Conservation (phyloP, 2,329 filamentous ascomycete genomes). For the Diaporthe aspalathi region DNA sequence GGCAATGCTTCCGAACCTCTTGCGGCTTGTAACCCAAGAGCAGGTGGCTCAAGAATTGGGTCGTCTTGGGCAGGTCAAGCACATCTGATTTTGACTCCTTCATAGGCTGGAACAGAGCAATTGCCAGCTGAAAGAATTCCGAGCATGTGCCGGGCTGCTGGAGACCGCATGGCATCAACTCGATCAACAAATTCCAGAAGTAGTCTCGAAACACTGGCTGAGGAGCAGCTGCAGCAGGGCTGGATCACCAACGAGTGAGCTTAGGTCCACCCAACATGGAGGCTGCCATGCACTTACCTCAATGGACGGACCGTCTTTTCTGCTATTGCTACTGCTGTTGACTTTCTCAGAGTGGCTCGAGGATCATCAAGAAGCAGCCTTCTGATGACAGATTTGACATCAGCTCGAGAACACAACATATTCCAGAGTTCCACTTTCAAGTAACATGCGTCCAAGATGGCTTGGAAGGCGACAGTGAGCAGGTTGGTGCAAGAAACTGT, state of each 20-base stretch:
- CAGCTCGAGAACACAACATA: slow-evolving; percentile 48
- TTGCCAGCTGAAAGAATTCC: slow-evolving; percentile 58
- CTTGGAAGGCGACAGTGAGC: slow-evolving; percentile 51
- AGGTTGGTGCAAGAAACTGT: slow-evolving; percentile 47
- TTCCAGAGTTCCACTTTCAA: slow-evolving; percentile 54
- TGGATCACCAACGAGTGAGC: slow-evolving; percentile 33
- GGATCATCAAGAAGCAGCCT: slow-evolving; percentile 53
- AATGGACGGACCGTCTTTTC: slow-evolving; percentile 42
- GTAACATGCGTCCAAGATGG: slow-evolving; percentile 54
- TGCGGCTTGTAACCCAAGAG: slow-evolving; percentile 47
- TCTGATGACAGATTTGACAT: slow-evolving; percentile 47
- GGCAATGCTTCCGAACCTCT: slow-evolving; percentile 43
- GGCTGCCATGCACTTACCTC: slow-evolving; percentile 23
- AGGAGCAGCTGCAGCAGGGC: slow-evolving; percentile 45
- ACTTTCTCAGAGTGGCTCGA: slow-evolving; percentile 51
- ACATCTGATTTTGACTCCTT: slow-evolving; percentile 47
- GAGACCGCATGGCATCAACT: slow-evolving; percentile 52
- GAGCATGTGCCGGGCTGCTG: slow-evolving; percentile 51
- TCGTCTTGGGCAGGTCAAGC: slow-evolving; percentile 47
- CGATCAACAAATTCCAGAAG: slow-evolving; percentile 60
- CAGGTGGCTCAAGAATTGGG: slow-evolving; percentile 42
- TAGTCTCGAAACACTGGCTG: slow-evolving; percentile 55
- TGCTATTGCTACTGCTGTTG: slow-evolving; percentile 50
- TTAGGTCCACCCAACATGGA: slow-evolving; percentile 31
- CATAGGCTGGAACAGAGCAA: slow-evolving; percentile 55